Evolutionary conservation across 2,329 filamentous ascomycete species (phyloP).

Genomic region (Penicillium sp.): DNA sequence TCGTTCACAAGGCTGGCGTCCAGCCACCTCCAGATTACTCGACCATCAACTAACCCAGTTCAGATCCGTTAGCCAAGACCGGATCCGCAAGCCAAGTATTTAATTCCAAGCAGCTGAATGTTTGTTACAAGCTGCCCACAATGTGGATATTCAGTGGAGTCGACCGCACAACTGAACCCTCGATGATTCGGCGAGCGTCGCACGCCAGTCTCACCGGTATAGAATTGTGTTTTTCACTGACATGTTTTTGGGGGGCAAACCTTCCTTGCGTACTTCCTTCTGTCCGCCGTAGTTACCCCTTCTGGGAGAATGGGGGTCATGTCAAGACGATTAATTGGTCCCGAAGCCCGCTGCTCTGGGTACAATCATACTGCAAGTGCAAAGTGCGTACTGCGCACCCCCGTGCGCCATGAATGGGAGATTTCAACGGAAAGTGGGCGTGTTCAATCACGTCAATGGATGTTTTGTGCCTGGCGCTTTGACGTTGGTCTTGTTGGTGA

Average conservation of each 20-base stretch:
- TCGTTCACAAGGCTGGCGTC: background rate
- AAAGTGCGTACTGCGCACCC: background rate
- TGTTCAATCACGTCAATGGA: background rate
- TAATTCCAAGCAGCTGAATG: background rate
- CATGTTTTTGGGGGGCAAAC: background rate
- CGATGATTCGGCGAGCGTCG: constrained; percentile 1
- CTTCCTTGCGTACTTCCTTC: background rate
- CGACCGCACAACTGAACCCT: background rate
- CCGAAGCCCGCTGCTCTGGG: background rate
- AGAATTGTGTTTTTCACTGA: constrained; percentile 5
- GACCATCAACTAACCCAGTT: constrained; percentile 2
- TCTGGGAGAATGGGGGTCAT: background rate
- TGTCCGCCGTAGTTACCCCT: constrained; percentile 4
- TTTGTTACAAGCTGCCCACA: background rate
- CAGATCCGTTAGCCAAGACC: background rate
- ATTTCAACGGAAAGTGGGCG: background rate
- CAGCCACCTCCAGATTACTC: constrained; percentile 18
- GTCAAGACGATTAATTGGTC: background rate
- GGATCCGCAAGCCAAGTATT: background rate
- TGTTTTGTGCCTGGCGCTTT: background rate
- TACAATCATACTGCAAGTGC: background rate
- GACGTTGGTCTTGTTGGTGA: background rate
- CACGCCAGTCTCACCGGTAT: constrained; percentile 20
- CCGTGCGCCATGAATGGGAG: background rate
- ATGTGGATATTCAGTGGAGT: background rate